Evolutionary conservation across 1,139 yeast species (phyloP), one percentile per base, ranked within the genome.

Genomic region (Hyphopichia fennica): DNA sequence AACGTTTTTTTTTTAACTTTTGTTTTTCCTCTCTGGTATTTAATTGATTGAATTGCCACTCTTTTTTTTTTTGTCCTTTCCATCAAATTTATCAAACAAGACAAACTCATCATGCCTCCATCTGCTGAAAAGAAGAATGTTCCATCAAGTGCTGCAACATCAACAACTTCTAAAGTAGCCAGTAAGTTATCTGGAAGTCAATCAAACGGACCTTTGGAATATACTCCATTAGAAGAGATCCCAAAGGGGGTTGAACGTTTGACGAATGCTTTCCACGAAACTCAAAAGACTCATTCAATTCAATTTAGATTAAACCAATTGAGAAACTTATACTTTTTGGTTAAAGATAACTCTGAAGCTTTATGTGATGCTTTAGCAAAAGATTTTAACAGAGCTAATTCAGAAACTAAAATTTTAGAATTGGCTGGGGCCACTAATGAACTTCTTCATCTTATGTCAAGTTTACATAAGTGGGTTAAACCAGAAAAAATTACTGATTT

Each of bases 341-440:
- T 90, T 29, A 68, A 72, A 45, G 93, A 87, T 58, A 77, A 86
- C 52, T 69, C 67, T 40, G 81, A 79, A 3, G 65, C 62, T 13
- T 54, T 91, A 33, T 63, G 75, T 37, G 77, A 71, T 1, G 91
- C 96, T 0, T 63, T 90, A 48, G 53, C 68, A 30, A 58, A 70
- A 50, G 98, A 91, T 58, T 80, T 90, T 60, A 72, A 81, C 57
- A 79, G 93, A 47, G 60, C 85, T 1, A 66, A 68, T 2, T 63
- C 69, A 27, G 98, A 91, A 57, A 75, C 91, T 2, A 66, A 68
- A 44, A 57, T 77, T 38, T 63, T 80, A 42, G 98, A 91, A 58
- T 47, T 81, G 33, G 62, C 67, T 11, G 72, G 76, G 1, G 57
- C 76, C 1, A 59, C 81, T 43, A 67, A 67, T 42, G 96, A 88